These are phyloP conservation scores for Podaxis sp. DNA, from an alignment of 768 basidiomycete genomes.

Conservation along the genomic window DNA sequence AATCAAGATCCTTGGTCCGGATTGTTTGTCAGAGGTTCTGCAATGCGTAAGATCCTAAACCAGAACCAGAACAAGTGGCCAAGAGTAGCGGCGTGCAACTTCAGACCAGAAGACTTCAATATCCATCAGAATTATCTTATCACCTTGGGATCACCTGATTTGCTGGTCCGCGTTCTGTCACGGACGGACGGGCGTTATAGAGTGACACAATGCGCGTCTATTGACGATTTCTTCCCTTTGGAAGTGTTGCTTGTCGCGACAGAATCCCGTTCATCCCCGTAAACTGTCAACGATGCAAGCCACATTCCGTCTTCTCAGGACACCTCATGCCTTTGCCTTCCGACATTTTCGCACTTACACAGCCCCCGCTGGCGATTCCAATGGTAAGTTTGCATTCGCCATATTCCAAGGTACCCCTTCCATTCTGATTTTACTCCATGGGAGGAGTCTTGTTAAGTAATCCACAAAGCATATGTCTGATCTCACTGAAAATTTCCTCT, in stretches of 20 bases:
- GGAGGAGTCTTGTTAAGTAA: too few relatives aligned
- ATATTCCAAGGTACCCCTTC: not conserved
- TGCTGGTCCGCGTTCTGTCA: too few relatives aligned
- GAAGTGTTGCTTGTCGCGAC: not conserved
- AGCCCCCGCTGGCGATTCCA: not conserved
- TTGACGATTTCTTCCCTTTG: not conserved
- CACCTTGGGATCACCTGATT: too few relatives aligned
- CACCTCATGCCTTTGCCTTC: not conserved
- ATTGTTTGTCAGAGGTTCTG: not conserved
- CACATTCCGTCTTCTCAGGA: not conserved
- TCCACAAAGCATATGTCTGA: too few relatives aligned
- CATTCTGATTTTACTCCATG: not conserved
- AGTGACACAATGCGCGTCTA: not conserved
- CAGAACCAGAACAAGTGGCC: not conserved
- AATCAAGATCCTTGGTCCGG: not conserved
- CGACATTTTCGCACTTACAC: constrained; percentile 1
- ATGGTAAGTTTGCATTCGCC: not conserved
- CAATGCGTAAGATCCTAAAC: not conserved
- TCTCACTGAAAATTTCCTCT: not conserved
- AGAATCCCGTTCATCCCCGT: not conserved
- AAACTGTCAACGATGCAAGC: not conserved
- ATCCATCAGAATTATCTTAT: not conserved
- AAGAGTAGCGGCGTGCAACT: not conserved
- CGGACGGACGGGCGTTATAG: too few relatives aligned
- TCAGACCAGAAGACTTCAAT: not conserved